Evolutionary conservation across 1,139 yeast genomes (phyloP), one percentile per base, ranked within the genome.

Genomic region (Geotrichum cucujoidarum): DNA sequence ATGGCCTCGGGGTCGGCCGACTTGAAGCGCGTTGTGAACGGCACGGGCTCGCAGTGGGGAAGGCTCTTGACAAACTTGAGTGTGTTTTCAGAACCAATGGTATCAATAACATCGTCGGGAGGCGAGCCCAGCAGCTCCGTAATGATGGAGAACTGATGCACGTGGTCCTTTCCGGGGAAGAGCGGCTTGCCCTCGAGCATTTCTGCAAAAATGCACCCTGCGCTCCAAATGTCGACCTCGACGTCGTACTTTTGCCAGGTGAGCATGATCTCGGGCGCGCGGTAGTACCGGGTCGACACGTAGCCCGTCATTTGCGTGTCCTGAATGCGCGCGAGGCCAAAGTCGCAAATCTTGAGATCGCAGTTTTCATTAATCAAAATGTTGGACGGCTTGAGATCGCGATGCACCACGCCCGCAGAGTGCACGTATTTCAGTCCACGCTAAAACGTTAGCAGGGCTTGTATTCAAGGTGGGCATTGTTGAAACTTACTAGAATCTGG

Each of bases 281-380:
- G 77, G 68, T 92, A 92, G 74, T 92, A 94, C 61, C 99, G 72
- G 2, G 99, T 92, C 17, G 95, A 84, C 16, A 92, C 98, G 66
- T 92, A 92, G 29, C 98, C 99, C 1, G 98, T 92, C 98, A 92
- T 92, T 67, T 92, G 97, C 11, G 97, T 96, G 69, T 92, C 97
- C 72, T 92, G 97, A 64, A 92, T 86, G 65, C 98, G 77, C 31
- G 97, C 97, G 54, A 92, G 74, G 22, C 98, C 98, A 65, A 92
- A 92, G 70, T 92, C 98, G 71, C 97, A 90, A 60, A 92, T 92
- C 67, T 90, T 90, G 62, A 92, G 74, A 68, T 92, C 97, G 70
- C 97, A 92, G 68, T 90, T 89, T 70, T 90, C 97, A 65, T 90
- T 90, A 60, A 92, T 86, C 54, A 92, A 74, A 54, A 92, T 87